A percentile compares a stretch with the other conserved stretches of the same genome.
These are phyloP conservation scores for Poa pratensis DNA, from an alignment of 176 grass and related monocot genomes.

Conservation along the genomic window DNA sequence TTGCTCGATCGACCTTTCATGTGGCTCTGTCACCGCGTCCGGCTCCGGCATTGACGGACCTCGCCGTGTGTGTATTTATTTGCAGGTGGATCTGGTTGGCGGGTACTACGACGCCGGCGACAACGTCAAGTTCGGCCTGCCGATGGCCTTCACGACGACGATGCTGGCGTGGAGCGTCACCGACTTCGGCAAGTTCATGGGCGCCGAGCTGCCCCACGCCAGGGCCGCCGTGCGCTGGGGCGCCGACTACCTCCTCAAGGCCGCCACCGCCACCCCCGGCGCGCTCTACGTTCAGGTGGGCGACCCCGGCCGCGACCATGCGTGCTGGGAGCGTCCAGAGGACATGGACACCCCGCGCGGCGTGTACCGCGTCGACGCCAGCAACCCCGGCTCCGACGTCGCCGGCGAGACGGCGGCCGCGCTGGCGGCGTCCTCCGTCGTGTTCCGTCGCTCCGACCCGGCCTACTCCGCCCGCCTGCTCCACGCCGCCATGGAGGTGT, in stretches of 20 bases:
- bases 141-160: conserved; percentile 87
- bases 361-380: conserved; percentile 61
- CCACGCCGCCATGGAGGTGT: conserved; percentile 51
- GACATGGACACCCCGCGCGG: conserved; percentile 88
- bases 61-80: background rate
- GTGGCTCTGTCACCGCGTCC: background rate
- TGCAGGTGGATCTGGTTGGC: conserved; percentile 76
- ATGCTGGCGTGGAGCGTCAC: conserved; percentile 93
- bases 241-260: conserved; percentile 93
- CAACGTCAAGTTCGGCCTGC: conserved; percentile 89
- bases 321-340: conserved; percentile 86
- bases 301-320: conserved; percentile 78
- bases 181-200: conserved; percentile 86
- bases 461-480: conserved; percentile 59
- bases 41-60: background rate
- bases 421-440: conserved; percentile 75
- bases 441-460: conserved; percentile 72
- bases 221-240: conserved; percentile 84
- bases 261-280: conserved; percentile 61
- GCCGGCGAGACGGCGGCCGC: conserved; percentile 83
- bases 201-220: conserved; percentile 56
- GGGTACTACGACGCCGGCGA: conserved; percentile 95
- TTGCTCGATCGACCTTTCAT: background rate
- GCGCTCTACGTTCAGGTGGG: conserved; percentile 82
- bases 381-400: conserved; percentile 77